These are phyloP conservation scores for Luffa aegyptiaca DNA, from an alignment of 306 rosid species.

Conservation along the genomic window DNA sequence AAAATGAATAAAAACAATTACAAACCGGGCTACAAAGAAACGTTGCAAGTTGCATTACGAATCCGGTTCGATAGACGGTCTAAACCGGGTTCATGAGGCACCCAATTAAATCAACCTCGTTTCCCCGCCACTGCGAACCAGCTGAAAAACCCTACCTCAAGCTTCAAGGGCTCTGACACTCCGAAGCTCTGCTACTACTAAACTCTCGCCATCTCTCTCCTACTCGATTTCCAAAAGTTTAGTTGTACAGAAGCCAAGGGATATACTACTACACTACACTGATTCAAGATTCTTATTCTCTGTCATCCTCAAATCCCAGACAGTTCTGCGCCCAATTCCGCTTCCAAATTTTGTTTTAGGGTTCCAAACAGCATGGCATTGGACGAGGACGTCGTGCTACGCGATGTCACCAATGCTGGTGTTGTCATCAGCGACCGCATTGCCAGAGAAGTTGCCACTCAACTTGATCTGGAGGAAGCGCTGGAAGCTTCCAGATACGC, in stretches of 20 bases:
- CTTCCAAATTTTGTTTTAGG: conserved; percentile 9
- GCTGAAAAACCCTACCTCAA: conserved; percentile 4
- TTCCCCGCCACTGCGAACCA: conserved; percentile 1
- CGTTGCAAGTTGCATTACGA: too few species aligned
- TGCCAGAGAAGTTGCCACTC: conserved; percentile 72
- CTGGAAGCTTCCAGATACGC: conserved; percentile 88
- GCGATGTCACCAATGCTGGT: conserved; percentile 77
- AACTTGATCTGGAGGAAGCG: conserved; percentile 89
- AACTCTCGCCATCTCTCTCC: neutral
- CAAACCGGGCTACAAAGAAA: too few species aligned
- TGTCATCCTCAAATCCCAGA: neutral
- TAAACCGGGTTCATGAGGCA: neutral
- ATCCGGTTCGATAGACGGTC: too few species aligned
- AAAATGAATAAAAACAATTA: too few species aligned
- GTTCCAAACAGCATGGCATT: conserved; percentile 42
- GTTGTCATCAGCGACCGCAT: conserved; percentile 76
- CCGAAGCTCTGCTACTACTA: neutral
- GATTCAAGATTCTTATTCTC: neutral
- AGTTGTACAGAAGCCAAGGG: neutral
- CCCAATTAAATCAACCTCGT: neutral
- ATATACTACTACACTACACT: neutral
- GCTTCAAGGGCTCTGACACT: neutral
- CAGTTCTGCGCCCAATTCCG: neutral
- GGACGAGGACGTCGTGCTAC: conserved; percentile 75
- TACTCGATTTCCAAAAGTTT: neutral